phyloP scores from a whole-genome alignment of 2,329 filamentous ascomycete genomes.

The Biscogniauxia mediterranea region DNA sequence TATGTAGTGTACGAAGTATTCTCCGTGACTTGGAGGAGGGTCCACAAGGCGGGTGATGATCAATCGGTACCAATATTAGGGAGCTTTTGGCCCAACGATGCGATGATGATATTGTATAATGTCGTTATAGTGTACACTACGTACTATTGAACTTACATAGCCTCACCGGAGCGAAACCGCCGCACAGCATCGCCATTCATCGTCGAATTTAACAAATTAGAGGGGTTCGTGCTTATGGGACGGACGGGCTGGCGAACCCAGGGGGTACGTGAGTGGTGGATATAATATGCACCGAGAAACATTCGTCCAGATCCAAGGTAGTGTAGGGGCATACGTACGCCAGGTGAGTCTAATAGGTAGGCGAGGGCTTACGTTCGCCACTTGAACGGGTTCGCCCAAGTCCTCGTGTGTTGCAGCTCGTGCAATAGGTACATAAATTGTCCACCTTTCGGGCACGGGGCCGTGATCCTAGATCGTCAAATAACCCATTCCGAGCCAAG shows the following conservation, averaged over 20 bases:
- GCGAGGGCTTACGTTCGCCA: not conserved
- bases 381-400: conserved; percentile 1
- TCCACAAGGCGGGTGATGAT: not conserved
- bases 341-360: not conserved
- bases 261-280: not conserved
- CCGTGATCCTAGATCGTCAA: too few species aligned
- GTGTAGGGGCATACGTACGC: not conserved
- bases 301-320: not conserved
- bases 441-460: too few species aligned
- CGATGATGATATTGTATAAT: too few species aligned
- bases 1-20: too few species aligned
- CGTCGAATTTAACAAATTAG: not conserved
- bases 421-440: too few species aligned
- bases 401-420: not conserved
- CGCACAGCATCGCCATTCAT: not conserved
- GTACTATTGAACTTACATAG: not conserved
- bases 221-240: not conserved
- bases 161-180: not conserved
- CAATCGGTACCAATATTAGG: not conserved
- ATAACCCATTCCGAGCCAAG: too few species aligned
- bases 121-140: too few species aligned
- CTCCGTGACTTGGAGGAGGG: not conserved
- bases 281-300: not conserved
- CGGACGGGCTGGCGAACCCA: not conserved
- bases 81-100: too few species aligned